Percentiles rank a stretch among this genome's conserved stretches.
Evolutionary conservation across 1,284 basidiomycete species (phyloP).

Genomic region (Cerioporus squamosus): DNA sequence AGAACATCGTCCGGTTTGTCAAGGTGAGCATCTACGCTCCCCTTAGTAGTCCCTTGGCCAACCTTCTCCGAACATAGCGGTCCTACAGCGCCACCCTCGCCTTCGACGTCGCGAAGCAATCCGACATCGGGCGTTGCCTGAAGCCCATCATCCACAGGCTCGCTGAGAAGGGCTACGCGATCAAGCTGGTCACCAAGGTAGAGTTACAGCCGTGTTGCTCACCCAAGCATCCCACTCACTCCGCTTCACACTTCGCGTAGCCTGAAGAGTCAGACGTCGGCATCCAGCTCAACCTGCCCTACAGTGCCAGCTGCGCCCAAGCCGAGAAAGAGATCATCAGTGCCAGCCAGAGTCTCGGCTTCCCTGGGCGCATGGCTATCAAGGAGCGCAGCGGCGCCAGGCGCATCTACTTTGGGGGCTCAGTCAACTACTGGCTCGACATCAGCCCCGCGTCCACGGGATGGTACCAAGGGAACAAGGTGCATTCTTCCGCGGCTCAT

Average conservation of each 20-base stretch:
- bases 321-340: background rate
- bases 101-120: background rate
- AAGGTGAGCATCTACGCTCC: background rate
- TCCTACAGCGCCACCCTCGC: background rate
- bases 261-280: background rate
- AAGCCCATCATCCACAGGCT: background rate
- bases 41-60: background rate
- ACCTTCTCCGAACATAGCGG: background rate
- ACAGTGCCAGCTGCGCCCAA: background rate
- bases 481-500: background rate
- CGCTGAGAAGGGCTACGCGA: background rate
- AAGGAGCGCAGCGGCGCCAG: background rate
- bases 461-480: background rate
- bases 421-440: background rate
- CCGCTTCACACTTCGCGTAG: background rate
- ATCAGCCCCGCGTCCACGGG: background rate
- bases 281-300: background rate
- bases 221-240: background rate
- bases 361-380: background rate
- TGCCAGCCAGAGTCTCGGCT: background rate
- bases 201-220: background rate
- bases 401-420: background rate
- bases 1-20: no score
- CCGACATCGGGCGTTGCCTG: background rate
- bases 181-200: background rate